Evolutionary conservation across 768 basidiomycete species (phyloP).

Genomic region (Ramaria rubella): DNA sequence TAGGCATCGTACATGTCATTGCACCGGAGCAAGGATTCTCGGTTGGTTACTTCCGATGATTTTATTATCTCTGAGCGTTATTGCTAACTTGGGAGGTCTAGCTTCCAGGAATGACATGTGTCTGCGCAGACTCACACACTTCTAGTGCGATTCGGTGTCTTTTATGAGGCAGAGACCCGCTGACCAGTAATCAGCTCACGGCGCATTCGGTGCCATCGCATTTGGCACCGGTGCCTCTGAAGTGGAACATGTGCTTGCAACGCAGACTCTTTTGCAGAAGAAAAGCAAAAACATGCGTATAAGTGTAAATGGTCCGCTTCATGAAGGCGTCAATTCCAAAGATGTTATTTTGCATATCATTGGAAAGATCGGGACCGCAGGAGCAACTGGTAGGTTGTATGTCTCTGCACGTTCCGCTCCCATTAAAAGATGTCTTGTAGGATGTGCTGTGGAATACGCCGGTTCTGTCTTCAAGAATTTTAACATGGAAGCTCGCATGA

Average conservation of each 20-base stretch:
- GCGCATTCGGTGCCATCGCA: constrained; percentile 87
- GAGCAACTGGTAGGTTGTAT: no score
- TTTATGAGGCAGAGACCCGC: no score
- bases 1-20: constrained; percentile 83
- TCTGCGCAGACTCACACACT: constrained; percentile 92
- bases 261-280: constrained; percentile 80
- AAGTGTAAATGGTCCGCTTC: constrained; percentile 74
- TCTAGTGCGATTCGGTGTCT: constrained; percentile 58
- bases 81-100: constrained; percentile 20
- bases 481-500: constrained; percentile 89
- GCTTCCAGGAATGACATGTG: constrained; percentile 75
- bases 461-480: constrained; percentile 82
- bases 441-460: constrained; percentile 83
- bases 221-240: constrained; percentile 93
- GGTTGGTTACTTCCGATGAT: constrained; percentile 63
- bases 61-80: neutral
- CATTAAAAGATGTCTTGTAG: no score
- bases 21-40: constrained; percentile 93
- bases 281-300: constrained; percentile 93
- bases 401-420: no score
- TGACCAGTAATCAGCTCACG: constrained; percentile 83
- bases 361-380: constrained; percentile 87
- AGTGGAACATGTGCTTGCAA: constrained; percentile 90
- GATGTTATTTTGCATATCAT: constrained; percentile 90
- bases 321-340: constrained; percentile 80